Conservation (phyloP, 2,329 filamentous ascomycete species). For the Tricladium varicosporioides region DNA sequence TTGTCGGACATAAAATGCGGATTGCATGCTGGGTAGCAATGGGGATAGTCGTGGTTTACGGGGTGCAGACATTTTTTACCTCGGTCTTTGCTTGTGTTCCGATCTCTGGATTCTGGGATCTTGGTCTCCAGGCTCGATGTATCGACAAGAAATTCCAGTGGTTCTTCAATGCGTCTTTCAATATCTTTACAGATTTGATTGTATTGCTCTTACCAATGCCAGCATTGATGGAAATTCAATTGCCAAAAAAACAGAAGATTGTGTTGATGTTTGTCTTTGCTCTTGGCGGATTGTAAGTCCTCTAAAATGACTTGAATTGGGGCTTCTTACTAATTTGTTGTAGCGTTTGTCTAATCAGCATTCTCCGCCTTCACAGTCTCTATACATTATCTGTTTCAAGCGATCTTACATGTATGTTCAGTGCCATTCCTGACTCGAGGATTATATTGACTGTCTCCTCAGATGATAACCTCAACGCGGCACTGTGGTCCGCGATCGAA, state of each 20-base stretch:
- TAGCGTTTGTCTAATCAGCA: slow-evolving; percentile 21
- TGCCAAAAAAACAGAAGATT: slow-evolving; percentile 22
- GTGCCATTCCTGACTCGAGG: background rate
- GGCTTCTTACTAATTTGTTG: background rate
- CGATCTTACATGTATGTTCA: slow-evolving; percentile 16
- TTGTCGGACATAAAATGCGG: slow-evolving; percentile 29
- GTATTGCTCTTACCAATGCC: slow-evolving; percentile 22
- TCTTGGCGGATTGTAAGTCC: slow-evolving; percentile 26
- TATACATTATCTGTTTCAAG: slow-evolving; percentile 8
- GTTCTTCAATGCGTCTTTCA: slow-evolving; percentile 21
- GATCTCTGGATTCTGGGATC: slow-evolving; percentile 16
- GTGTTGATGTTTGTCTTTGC: slow-evolving; percentile 22
- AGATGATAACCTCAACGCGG: slow-evolving; percentile 31
- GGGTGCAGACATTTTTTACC: slow-evolving; percentile 11
- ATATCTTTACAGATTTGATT: slow-evolving; percentile 22
- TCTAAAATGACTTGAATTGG: background rate
- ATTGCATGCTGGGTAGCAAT: slow-evolving; percentile 15
- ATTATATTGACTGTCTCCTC: background rate
- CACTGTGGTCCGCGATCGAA: slow-evolving; percentile 36
- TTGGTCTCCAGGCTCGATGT: slow-evolving; percentile 1
- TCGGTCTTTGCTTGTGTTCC: slow-evolving; percentile 20
- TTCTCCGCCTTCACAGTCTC: slow-evolving; percentile 18
- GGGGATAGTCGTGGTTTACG: slow-evolving; percentile 10
- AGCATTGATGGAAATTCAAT: slow-evolving; percentile 12
- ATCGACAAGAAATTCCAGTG: slow-evolving; percentile 15